Evolutionary conservation across 192 early-diverging fungal genomes (phyloP), one percentile per base, ranked within the genome.

Genomic region (Entomortierella chlamydospora): DNA sequence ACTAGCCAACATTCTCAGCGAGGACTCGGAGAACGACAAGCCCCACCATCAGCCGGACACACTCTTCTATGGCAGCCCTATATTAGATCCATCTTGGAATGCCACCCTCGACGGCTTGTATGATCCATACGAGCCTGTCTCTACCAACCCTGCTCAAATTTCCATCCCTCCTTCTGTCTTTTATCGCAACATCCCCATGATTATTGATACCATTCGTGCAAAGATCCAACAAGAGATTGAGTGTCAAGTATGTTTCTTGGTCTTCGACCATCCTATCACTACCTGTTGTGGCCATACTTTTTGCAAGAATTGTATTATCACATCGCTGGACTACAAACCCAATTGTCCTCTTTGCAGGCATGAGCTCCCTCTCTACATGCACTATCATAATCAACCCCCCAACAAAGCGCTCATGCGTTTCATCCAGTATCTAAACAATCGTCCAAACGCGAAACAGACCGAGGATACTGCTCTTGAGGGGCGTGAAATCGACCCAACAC

Each of bases 201-300:
- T 79, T 43, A 43, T 79, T 2, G 68, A 69, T 50, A 47, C 50
- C n/a, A 50, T 79, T 30, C 76, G 62, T n/a, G 26, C 57, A 37
- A 79, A 61, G 54, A 64, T 79, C 55, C 76, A 70, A 20, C 58
- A 70, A n/a, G 88, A 90, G 57, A 76, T 87, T 17, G 92, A 90
- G 70, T 93, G 92, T 66, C 76, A 82, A 12, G 77, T 93, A 22
- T 93, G 92, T 67, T 84, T 68, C 41, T 58, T 66, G 13, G 61
- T 86, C 15, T 81, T 91, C 60, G 45, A 64, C 26, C 80, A 88
- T n/a, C 91, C 92, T 4, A 69, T 91, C 13, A 91, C 90, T 0
- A 84, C 86, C 18, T 83, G 82, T 4, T 93, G 92, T 52, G 92
- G 92, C 0, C 92, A 93, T 69, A 89, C 86, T n/a, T 85, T 85